A percentile compares a stretch with the other conserved stretches of the same genome.
Evolutionary conservation across 768 basidiomycete genomes (phyloP).

Genomic region (Solioccasus polychromus): DNA sequence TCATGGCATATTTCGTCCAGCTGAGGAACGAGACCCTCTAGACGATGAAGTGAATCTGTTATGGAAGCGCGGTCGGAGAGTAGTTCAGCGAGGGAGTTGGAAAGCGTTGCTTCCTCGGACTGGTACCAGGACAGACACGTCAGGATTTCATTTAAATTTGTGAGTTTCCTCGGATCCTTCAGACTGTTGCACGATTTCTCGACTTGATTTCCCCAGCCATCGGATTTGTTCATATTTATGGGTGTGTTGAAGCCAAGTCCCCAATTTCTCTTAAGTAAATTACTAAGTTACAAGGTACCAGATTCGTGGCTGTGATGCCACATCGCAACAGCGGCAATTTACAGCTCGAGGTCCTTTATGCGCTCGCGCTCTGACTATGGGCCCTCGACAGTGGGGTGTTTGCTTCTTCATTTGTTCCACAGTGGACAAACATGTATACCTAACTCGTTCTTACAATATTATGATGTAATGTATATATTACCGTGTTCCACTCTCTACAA

Average conservation of each 20-base stretch:
- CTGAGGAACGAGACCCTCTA: slow-evolving; percentile 57
- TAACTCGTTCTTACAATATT: no score
- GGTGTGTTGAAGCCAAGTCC: neutral
- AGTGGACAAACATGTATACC: no score
- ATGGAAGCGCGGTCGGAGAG: slow-evolving; percentile 70
- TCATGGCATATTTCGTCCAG: slow-evolving; percentile 64
- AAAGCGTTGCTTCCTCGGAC: slow-evolving; percentile 74
- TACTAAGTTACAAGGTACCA: no score
- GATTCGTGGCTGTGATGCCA: no score
- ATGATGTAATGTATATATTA: no score
- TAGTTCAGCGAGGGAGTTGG: slow-evolving; percentile 66
- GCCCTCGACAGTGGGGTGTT: no score
- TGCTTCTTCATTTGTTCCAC: no score
- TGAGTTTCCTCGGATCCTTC: slow-evolving; percentile 42
- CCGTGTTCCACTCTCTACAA: no score
- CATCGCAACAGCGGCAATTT: no score
- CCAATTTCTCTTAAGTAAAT: no score
- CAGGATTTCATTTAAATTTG: slow-evolving; percentile 64
- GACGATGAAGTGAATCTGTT: slow-evolving; percentile 53
- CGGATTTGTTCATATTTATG: slow-evolving; percentile 11
- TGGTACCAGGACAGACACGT: slow-evolving; percentile 74
- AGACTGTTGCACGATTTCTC: slow-evolving; percentile 4
- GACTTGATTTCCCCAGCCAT: slow-evolving; percentile 6
- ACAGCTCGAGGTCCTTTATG: no score
- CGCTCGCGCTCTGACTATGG: no score